A percentile compares a stretch with the other conserved stretches of the same genome.
These are phyloP conservation scores for Staphylotrichum longicolle DNA, from an alignment of 495 filamentous ascomycete species.

Conservation along the genomic window DNA sequence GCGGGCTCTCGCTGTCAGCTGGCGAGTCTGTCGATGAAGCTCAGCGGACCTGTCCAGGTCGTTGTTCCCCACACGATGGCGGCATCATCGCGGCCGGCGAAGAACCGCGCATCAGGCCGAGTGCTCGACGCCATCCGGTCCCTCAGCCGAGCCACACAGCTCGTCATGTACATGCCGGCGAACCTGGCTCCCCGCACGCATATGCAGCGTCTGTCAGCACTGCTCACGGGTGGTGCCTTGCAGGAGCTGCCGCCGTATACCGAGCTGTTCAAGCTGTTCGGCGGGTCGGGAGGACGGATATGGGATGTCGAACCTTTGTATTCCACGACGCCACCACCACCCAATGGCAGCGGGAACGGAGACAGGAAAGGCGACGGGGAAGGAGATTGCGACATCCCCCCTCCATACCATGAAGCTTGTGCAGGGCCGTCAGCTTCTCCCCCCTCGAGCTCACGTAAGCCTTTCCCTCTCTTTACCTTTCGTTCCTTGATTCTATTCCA, in stretches of 20 bases:
- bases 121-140: constrained; percentile 3
- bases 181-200: neutral
- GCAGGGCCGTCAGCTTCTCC: neutral
- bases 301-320: constrained; percentile 1
- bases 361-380: neutral
- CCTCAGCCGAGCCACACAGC: constrained; percentile 1
- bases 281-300: neutral
- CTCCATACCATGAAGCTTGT: neutral
- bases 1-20: neutral
- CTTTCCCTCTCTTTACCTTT: neutral
- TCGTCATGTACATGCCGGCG: constrained; percentile 1
- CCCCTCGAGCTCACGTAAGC: neutral
- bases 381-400: neutral
- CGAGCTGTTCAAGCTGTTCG: neutral
- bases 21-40: neutral
- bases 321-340: neutral
- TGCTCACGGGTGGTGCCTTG: neutral
- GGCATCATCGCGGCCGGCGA: neutral
- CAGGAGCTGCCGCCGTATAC: constrained; percentile 3
- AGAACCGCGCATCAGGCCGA: neutral
- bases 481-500: neutral
- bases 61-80: neutral
- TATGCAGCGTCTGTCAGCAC: neutral
- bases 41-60: neutral
- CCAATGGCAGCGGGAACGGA: too few species aligned